These are phyloP conservation scores for Lanmaoa pseudosensibilis DNA, from an alignment of 768 basidiomycete species.

Conservation along the genomic window DNA sequence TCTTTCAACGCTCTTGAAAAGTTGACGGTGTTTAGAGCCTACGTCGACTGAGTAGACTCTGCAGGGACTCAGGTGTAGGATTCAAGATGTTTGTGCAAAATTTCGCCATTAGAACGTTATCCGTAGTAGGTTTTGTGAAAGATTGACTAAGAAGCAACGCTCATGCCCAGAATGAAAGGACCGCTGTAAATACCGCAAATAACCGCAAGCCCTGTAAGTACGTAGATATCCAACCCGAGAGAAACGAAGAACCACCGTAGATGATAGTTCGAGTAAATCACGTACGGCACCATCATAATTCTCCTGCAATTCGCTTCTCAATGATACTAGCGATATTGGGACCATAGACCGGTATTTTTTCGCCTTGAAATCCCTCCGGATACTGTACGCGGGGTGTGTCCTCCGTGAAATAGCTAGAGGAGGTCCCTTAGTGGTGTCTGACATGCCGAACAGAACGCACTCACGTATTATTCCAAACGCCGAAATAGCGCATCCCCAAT, in stretches of 20 bases:
- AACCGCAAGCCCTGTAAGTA: neutral
- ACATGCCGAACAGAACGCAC: conserved; percentile 20
- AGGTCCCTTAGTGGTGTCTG: neutral
- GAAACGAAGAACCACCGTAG: neutral
- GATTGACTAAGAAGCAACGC: neutral
- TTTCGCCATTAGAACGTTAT: neutral
- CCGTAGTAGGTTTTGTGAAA: neutral
- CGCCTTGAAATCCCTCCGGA: conserved; percentile 82
- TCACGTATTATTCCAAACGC: conserved; percentile 80
- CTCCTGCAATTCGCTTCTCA: conserved; percentile 58
- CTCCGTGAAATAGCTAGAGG: conserved; percentile 27
- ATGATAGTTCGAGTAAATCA: neutral
- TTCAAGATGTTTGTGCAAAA: neutral
- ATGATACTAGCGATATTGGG: conserved; percentile 65
- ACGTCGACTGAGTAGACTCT: conserved; percentile 19
- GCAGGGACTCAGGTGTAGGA: neutral
- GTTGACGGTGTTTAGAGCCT: conserved; percentile 32
- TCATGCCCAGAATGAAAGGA: neutral
- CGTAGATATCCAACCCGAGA: neutral
- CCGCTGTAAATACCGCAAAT: neutral
- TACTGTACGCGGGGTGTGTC: conserved; percentile 56
- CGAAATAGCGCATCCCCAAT: conserved; percentile 72
- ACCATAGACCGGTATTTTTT: conserved; percentile 72
- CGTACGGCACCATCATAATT: conserved; percentile 2
- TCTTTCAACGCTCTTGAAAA: conserved; percentile 40